Base-by-base conservation (phyloP, 2,329 filamentous ascomycete species). In the Leptosphaerulina australis region DNA sequence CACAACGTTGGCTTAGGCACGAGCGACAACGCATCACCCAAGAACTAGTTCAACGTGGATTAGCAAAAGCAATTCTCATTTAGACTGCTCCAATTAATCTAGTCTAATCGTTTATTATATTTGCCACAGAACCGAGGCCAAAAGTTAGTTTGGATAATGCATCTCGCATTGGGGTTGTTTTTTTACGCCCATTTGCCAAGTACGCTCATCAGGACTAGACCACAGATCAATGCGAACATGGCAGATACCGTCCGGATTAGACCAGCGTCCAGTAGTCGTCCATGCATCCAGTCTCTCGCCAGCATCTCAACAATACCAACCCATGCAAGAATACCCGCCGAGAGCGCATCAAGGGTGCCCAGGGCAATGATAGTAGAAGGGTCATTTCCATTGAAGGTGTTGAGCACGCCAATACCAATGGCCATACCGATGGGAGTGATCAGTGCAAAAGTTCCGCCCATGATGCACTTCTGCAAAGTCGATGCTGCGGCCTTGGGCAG, bases 261-360 rank as follows among this genome's bases (percentile, higher is more conserved):
- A 0, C 79, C 69, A 0, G 85, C 79, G 22, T 81, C 72, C 12
- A 80, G 69, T 68, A 88, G 70, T 10, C 56, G 55, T 2, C 73
- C 73, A 24, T 71, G 74, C 60, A 87, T 81, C 88, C 88, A 92
- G 66, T 92, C 88, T 30, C 81, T 77, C 2, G 86, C 86, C 83
- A 86, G 86, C 87, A 92, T 91, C 74, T 91, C 88, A 0, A 91
- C 88, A 1, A 91, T 73, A 2, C 87, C 87, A 2, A 91, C 88
- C 87, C 88, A 92, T n/a, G 88, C 75, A 24, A 92, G 77, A 34
- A 93, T 89, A 21, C 88, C 88, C 0, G 88, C 87, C 0, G 84
- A 88, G 8, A 91, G 66, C 5, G 88, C 86, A 68, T 92, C 85
- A 1, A 92, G 76, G 0, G 87, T 90, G 0, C 88, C 88, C 26